These are phyloP conservation scores for Pyracantha coccinea DNA, from an alignment of 331 rosid species.

Conservation along the genomic window DNA sequence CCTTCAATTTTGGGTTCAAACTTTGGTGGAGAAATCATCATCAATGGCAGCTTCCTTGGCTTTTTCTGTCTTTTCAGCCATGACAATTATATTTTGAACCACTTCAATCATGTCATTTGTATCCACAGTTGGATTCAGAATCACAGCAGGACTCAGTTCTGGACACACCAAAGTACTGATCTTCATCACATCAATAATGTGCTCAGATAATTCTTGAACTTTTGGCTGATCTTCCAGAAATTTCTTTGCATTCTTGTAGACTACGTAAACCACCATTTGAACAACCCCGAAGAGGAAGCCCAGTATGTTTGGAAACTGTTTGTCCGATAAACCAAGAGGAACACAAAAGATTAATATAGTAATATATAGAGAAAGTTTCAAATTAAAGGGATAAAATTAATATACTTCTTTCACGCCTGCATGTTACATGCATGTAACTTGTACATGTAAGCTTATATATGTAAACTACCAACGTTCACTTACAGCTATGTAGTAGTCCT, in stretches of 20 bases:
- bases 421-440: background rate
- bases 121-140: constrained; percentile 11
- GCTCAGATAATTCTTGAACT: constrained; percentile 54
- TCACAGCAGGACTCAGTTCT: constrained; percentile 19
- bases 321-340: background rate
- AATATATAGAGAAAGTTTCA: background rate
- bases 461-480: constrained; percentile 10
- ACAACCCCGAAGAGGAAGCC: constrained; percentile 77
- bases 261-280: constrained; percentile 67
- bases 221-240: constrained; percentile 31
- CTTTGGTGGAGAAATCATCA: constrained; percentile 2
- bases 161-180: constrained; percentile 31
- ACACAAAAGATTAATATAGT: background rate
- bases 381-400: background rate
- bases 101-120: constrained; percentile 6
- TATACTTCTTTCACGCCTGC: background rate
- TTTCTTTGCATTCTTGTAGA: constrained; percentile 59
- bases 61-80: constrained; percentile 18
- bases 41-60: constrained; percentile 6
- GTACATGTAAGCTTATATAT: too few relatives aligned
- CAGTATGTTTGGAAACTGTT: constrained; percentile 65
- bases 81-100: background rate
- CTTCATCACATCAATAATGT: constrained; percentile 58
- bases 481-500: constrained; percentile 68
- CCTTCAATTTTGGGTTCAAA: background rate